phyloP scores from a whole-genome alignment of 2,329 filamentous ascomycete species.

The Chalaropsis thielavioides region DNA sequence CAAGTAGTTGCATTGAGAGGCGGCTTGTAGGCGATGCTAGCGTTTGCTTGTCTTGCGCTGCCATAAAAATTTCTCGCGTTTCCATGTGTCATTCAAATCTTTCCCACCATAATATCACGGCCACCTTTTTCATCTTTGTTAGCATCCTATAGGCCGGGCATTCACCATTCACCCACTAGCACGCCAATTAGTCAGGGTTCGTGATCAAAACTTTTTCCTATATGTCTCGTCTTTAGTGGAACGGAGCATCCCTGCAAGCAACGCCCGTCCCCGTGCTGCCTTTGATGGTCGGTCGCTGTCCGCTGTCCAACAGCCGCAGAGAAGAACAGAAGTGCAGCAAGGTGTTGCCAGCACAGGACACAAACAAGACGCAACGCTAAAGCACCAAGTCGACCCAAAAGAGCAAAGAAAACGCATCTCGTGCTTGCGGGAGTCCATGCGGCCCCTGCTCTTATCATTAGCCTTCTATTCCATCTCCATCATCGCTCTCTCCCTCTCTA shows the following conservation, averaged over 20 bases:
- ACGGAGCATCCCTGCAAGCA: not conserved
- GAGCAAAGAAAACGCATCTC: conserved; percentile 14
- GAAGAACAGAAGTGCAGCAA: not conserved
- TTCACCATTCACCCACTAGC: not conserved
- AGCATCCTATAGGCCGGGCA: not conserved
- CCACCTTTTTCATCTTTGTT: not conserved
- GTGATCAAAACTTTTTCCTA: not conserved
- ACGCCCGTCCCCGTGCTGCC: not conserved
- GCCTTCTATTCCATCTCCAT: not conserved
- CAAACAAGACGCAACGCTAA: conserved; percentile 1
- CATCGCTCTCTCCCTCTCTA: not conserved
- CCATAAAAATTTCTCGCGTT: not conserved
- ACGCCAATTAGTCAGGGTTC: not conserved
- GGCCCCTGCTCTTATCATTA: not conserved
- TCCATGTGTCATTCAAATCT: not conserved
- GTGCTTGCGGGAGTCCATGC: conserved; percentile 16
- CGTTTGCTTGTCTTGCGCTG: not conserved
- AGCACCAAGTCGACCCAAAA: conserved; percentile 12
- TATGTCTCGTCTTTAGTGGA: not conserved
- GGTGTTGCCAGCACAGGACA: not conserved
- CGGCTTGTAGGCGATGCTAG: not conserved
- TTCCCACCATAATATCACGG: not conserved
- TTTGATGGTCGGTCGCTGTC: not conserved
- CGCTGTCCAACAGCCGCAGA: not conserved
- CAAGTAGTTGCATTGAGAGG: not conserved